Evolutionary conservation across 2,329 filamentous ascomycete species (phyloP), one percentile per base, ranked within the genome.

Genomic region (Stemphylium vesicarium): DNA sequence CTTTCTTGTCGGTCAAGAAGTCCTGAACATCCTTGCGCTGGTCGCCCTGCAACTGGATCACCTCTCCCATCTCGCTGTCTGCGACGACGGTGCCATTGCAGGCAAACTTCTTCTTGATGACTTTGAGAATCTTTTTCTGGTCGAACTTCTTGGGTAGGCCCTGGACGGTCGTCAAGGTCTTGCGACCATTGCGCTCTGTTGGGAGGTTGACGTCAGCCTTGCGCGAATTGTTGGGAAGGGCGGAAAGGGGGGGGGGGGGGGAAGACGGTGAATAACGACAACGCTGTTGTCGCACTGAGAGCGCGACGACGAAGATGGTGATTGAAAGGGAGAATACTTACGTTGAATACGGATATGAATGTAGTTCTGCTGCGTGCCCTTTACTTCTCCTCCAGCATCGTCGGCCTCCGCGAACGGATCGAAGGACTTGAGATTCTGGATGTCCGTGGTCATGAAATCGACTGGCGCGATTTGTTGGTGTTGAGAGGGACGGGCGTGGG

Each of bases 371-470:
- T 96, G 91, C 24, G 51, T 55, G 79, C 90, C 88, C 83, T 95
- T 95, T 79, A 88, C 89, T 83, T 96, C 91, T 85, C 92, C 93
- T 80, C 90, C 92, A 81, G 96, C 93, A 89, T 97, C 94, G 91
- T 97, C 95, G 88, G 93, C 95, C 91, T 98, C 95, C 89, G 95
- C 95, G 92, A 99, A 99, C 90, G 95, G 95, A 89, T 99, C 95
- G 68, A 70, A 70, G 68, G 63, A 64, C 66, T 69, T 68, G 59
- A 70, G 66, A 63, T 70, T 97, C 59, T 70, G 69, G 60, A 71
- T 71, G 61, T 70, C 66, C 61, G 69, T 72, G 66, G 77, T 68
- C 68, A 73, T 72, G 65, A 66, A 67, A 68, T 67, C 69, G 68
- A 65, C 62, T 66, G 66, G 62, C 60, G 60, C 62, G 63, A 63